Percentiles rank a stretch among this genome's conserved stretches.
These are phyloP conservation scores for Hortiboletus rubellus DNA, from an alignment of 1,284 basidiomycete genomes.

Conservation along the genomic window DNA sequence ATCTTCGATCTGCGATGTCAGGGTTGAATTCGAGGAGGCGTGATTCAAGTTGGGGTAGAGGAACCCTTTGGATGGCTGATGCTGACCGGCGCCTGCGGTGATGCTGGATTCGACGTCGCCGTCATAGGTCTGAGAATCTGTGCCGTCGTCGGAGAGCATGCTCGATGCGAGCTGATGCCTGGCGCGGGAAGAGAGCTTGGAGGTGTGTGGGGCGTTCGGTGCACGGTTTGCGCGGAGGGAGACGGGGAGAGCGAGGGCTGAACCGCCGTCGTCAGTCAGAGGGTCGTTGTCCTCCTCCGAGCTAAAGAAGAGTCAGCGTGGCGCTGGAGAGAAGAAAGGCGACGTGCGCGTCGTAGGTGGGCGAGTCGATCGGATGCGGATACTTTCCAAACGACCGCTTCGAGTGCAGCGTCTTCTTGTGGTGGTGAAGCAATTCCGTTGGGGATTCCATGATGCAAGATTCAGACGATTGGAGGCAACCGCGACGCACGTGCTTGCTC, in stretches of 20 bases:
- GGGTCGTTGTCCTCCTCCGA: conserved; percentile 85
- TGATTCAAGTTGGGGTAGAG: conserved; percentile 38
- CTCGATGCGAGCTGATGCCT: conserved; percentile 58
- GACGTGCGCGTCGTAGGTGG: conserved; percentile 70
- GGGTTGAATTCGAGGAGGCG: conserved; percentile 51
- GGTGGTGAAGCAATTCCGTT: conserved; percentile 32
- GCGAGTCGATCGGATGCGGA: conserved; percentile 57
- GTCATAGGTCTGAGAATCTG: conserved; percentile 85
- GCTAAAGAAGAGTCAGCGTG: conserved; percentile 31
- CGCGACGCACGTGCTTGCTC: background rate
- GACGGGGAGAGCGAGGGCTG: conserved; percentile 48
- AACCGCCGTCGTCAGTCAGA: conserved; percentile 68
- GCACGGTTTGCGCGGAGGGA: conserved; percentile 32
- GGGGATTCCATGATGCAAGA: conserved; percentile 23
- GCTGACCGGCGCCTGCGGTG: conserved; percentile 50
- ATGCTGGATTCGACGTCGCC: conserved; percentile 85
- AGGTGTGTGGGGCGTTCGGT: conserved; percentile 28
- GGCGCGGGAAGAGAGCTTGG: conserved; percentile 31
- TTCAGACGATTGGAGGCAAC: no score
- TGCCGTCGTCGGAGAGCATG: conserved; percentile 66
- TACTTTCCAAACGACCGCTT: conserved; percentile 69
- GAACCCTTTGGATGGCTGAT: conserved; percentile 34
- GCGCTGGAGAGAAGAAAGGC: background rate
- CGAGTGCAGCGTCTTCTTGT: conserved; percentile 53
- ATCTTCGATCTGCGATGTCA: conserved; percentile 47